Evolutionary conservation across 345 rosid genomes (phyloP), one percentile per base, ranked within the genome.

Genomic region (Dovyalis caffra): DNA sequence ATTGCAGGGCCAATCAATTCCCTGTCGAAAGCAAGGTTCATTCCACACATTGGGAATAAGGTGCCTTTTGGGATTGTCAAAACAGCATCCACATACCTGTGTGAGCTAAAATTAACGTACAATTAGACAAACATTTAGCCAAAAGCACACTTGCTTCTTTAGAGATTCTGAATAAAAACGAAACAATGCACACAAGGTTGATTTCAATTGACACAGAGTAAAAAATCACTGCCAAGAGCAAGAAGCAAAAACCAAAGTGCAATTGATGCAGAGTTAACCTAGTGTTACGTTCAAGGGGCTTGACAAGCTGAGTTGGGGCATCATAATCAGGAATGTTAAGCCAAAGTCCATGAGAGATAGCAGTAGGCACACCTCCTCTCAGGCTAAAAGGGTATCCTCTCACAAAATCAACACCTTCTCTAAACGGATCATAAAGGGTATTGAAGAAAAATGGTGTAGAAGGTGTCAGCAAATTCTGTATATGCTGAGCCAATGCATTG

Each of bases 301-400:
- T 81, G 65, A 84, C 85, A 28, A 80, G 84, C 58, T 83, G 84
- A 71, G 86, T 83, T 1, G 80, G 82, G 12, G 84, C 82, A 71
- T 80, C 84, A 35, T 80, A 80, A 26, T 83, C 86, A 56, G 86
- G 86, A 69, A 84, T 84, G 81, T 79, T 84, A 40, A 79, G 78
- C 87, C 87, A 84, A 56, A 84, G 78, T 9, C 83, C 85, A 71
- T 79, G 83, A 34, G 87, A 84, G 29, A 83, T 70, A 25, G 83
- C 81, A 26, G 85, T 79, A 0, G 79, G 77, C 8, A 23, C 81
- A 31, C 85, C 87, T 77, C 74, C 85, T 18, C 83, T 64, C 31
- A 77, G 68, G 70, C 83, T 81, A 68, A 84, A 79, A 37, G 87
- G 85, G 69, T 79, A 81, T 51, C 87, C 84, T 29, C 86, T 73